Evolutionary conservation across 805 yeast genomes (phyloP).

Genomic region (Lipomyces starkeyi): DNA sequence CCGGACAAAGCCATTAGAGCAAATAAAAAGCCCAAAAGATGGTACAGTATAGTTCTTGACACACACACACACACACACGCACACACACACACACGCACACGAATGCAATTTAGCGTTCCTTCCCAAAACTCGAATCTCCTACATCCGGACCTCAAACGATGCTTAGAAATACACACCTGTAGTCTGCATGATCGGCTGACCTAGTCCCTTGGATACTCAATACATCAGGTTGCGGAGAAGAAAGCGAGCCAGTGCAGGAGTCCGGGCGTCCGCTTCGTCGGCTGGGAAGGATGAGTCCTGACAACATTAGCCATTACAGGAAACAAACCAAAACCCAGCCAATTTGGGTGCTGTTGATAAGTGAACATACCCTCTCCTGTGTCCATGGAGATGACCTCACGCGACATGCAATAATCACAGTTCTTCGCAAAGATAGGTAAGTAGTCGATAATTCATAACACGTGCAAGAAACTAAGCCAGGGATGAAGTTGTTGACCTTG

Average conservation of each 20-base stretch:
- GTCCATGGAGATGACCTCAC: conserved; percentile 3
- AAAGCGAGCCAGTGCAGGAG: conserved; percentile 2
- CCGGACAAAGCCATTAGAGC: neutral
- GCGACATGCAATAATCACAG: neutral
- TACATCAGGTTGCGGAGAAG: neutral
- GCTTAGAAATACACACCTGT: neutral
- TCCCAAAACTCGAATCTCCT: too few relatives aligned
- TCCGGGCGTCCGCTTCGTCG: neutral
- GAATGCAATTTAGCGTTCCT: neutral
- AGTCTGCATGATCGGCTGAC: neutral
- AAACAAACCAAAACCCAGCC: neutral
- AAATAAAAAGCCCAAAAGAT: neutral
- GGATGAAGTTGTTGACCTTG: neutral
- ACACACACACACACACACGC: neutral
- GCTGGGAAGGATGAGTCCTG: neutral
- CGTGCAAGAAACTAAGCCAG: neutral
- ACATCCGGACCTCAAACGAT: neutral
- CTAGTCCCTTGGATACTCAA: neutral
- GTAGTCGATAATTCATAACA: neutral
- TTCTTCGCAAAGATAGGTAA: neutral
- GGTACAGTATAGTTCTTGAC: too few relatives aligned
- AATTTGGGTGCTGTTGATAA: neutral
- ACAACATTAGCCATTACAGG: neutral
- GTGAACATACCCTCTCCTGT: conserved; percentile 5
- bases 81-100: neutral